Evolutionary conservation across 1,284 basidiomycete genomes (phyloP), one percentile per base, ranked within the genome.

Genomic region (Trichosporon faecale): DNA sequence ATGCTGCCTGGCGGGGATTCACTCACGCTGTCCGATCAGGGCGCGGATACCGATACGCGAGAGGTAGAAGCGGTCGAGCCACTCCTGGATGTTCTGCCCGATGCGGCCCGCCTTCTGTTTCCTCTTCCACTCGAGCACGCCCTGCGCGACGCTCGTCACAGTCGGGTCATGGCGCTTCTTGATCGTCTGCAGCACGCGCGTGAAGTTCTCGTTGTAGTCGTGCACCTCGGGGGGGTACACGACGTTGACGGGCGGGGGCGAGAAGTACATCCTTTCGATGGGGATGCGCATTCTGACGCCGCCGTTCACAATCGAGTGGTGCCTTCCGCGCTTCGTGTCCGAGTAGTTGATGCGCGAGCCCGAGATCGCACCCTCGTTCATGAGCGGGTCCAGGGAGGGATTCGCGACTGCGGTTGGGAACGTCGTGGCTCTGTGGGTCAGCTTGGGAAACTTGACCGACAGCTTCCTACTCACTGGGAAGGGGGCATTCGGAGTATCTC

Each of bases 41-140:
- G 97, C 97, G 2, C 95, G 91, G 74, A 98, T 97, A 1, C 95
- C 97, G 73, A 99, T 99, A 66, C 97, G 91, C 29, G 91, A 93
- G 88, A 99, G 90, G 82, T 99, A 98, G 85, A 99, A 99, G 68
- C 97, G 88, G 84, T 99, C 97, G 76, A 99, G 85, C 91, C 96
- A 99, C 27, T 91, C 89, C 82, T 98, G 95, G 66, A 99, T 92
- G 76, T 95, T 93, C 35, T 91, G 87, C 25, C 94, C 93, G 55
- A 84, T 82, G 71, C 81, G 78, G 37, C 81, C 79, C 33, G 76
- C 74, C 70, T 80, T 80, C 66, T 83, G 81, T 33, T 80, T 83
- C 72, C 84, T 82, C 81, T 89, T 89, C 86, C 88, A 88, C 76
- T 89, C 88, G 65, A 89, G 80, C 25, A 89, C 86, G 33, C 88